phyloP scores from a whole-genome alignment of 2,329 filamentous ascomycete genomes.

The Xylariaceae sp. region DNA sequence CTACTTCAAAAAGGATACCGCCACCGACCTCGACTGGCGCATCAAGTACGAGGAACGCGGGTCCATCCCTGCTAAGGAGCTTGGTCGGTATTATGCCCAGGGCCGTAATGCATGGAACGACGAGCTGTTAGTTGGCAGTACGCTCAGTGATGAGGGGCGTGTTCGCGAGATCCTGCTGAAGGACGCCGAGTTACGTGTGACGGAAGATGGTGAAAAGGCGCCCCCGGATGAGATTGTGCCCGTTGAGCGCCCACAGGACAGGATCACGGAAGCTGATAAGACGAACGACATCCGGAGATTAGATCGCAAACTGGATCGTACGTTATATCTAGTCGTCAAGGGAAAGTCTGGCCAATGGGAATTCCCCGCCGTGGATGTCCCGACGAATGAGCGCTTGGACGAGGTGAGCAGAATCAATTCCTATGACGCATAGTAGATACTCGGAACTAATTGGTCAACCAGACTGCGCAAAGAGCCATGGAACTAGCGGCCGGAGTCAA shows the following conservation, averaged over 20 bases:
- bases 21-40: slow-evolving; percentile 82
- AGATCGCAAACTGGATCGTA: slow-evolving; percentile 72
- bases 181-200: slow-evolving; percentile 64
- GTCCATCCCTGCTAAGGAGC: slow-evolving; percentile 72
- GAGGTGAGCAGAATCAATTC: slow-evolving; percentile 55
- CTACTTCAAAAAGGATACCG: slow-evolving; percentile 90
- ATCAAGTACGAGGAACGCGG: slow-evolving; percentile 71
- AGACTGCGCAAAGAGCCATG: slow-evolving; percentile 80
- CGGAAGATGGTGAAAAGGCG: slow-evolving; percentile 56
- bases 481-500: slow-evolving; percentile 75
- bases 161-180: slow-evolving; percentile 64
- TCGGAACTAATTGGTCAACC: slow-evolving; percentile 19
- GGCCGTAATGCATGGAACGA: slow-evolving; percentile 79
- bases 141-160: slow-evolving; percentile 57
- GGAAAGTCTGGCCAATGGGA: slow-evolving; percentile 66
- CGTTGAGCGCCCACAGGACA: slow-evolving; percentile 63
- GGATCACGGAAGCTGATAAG: slow-evolving; percentile 73
- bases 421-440: background rate
- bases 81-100: slow-evolving; percentile 74
- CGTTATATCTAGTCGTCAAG: slow-evolving; percentile 83
- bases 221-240: slow-evolving; percentile 55
- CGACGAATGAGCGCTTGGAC: slow-evolving; percentile 70
- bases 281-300: slow-evolving; percentile 70
- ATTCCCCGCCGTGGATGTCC: slow-evolving; percentile 70
- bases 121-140: slow-evolving; percentile 72